These are phyloP conservation scores for Trypanosomatidae sp. DNA, from an alignment of 208 protist species.

Conservation along the genomic window DNA sequence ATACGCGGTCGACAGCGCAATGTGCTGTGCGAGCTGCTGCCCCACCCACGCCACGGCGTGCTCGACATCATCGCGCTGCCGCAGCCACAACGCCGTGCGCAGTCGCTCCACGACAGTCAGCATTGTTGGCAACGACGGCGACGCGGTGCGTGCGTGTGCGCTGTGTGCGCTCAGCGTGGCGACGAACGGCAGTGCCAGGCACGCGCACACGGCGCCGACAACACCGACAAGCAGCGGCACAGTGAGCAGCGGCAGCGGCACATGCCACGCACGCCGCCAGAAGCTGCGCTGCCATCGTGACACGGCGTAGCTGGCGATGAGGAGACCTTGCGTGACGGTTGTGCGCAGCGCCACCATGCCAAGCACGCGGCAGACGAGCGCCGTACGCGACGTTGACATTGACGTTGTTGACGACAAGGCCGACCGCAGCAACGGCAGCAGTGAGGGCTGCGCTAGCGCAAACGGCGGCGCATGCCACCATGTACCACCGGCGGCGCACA, in stretches of 20 bases:
- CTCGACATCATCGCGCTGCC: constrained; percentile 4
- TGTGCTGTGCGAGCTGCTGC: constrained; percentile 7
- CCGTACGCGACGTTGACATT: neutral
- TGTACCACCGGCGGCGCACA: constrained; percentile 33
- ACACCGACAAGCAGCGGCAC: constrained; percentile 38
- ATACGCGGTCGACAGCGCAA: constrained; percentile 1
- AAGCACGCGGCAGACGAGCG: constrained; percentile 1
- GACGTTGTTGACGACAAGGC: constrained; percentile 2
- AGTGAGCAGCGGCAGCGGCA: constrained; percentile 50
- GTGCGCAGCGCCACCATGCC: constrained; percentile 19
- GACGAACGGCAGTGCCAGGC: constrained; percentile 8
- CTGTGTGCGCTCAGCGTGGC: too few relatives aligned
- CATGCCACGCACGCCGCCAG: constrained; percentile 40
- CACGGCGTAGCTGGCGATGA: constrained; percentile 37
- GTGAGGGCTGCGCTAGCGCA: constrained; percentile 18
- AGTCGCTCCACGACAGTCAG: too few relatives aligned
- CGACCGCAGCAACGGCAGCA: too few relatives aligned
- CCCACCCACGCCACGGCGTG: constrained; percentile 4
- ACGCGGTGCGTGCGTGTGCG: too few relatives aligned
- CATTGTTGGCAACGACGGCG: too few relatives aligned
- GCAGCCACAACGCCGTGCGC: too few relatives aligned
- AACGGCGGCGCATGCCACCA: constrained; percentile 45
- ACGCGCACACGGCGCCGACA: constrained; percentile 24
- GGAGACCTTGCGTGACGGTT: constrained; percentile 41
- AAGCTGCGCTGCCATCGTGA: constrained; percentile 21